Evolutionary conservation across 768 basidiomycete species (phyloP), one percentile per base, ranked within the genome.

Genomic region (Psilocybe azurescens): DNA sequence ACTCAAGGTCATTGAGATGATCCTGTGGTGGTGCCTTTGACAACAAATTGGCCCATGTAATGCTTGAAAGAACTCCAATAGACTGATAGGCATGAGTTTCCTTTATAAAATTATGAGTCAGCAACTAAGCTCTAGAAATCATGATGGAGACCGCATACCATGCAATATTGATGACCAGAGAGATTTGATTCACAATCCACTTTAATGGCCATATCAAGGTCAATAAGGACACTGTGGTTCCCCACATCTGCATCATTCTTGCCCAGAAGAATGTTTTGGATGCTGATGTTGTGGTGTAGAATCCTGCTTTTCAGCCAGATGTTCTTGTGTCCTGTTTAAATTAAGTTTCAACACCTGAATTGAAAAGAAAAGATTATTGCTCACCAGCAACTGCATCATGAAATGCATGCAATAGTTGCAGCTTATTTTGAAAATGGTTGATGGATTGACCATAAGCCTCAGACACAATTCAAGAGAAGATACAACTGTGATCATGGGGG

Each of bases 1-100:
- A 61, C 39, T 61, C 60, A 3, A 61, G 54, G 36, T 61, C 60
- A 24, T 61, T 55, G 6, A 56, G 47, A 28, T 61, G 36, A 20
- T 50, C 39, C 13, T 61, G 60, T 5, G 33, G 47, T 2, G 24
- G 38, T 3, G 48, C 30, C 5, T 44, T n/a, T 13, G n/a, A 16
- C 38, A 8, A 39, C 9, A 18, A 11, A 24, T 14, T 24, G 8
- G 10, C 56, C 28, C 6, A 2, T 16, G n/a, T 47, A 16, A 13
- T 33, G 14, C 10, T 30, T 28, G 6, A 28, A 2, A 61, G 55
- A n/a, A 56, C 29, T n/a, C 32, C 30, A 4, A 56, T 28, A 3
- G 60, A 61, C 51, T 61, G 60, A 14, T 38, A 56, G 3, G 55
- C 48, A 5, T 36, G 47, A 1, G 60, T 61, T 14, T 55, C 60